A percentile compares a stretch with the other conserved stretches of the same genome.
These are phyloP conservation scores for Diaporthe ampelina DNA, from an alignment of 2,329 filamentous ascomycete species.

Conservation along the genomic window DNA sequence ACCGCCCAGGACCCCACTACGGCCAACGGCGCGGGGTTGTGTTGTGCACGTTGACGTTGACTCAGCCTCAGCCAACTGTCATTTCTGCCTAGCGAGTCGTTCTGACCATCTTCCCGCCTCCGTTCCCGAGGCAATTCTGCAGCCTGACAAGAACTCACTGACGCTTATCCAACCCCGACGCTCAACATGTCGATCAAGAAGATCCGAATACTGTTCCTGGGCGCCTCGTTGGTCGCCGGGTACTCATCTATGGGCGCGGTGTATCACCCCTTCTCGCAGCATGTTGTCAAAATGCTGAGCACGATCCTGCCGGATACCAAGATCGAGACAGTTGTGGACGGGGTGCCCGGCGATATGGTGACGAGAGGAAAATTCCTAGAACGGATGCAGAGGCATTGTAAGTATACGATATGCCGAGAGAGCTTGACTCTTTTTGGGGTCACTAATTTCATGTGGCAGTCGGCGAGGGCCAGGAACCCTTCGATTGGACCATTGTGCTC, in stretches of 20 bases:
- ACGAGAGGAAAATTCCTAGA: conserved; percentile 43
- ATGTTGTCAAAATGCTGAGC: conserved; percentile 36
- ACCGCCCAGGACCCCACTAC: not conserved
- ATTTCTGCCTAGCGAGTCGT: conserved; percentile 8
- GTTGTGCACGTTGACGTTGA: not conserved
- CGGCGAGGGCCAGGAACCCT: conserved; percentile 47
- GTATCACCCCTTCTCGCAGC: conserved; percentile 31
- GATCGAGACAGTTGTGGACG: conserved; percentile 44
- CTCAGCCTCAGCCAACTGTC: conserved; percentile 21
- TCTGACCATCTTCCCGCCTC: not conserved
- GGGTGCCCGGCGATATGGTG: conserved; percentile 47
- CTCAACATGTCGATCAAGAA: conserved; percentile 22
- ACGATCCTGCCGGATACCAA: conserved; percentile 29
- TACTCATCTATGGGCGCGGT: conserved; percentile 34
- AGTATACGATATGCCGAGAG: not conserved
- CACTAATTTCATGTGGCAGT: conserved; percentile 21
- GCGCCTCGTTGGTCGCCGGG: conserved; percentile 37
- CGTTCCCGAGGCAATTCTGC: not conserved
- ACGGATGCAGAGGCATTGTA: conserved; percentile 48
- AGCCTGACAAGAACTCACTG: not conserved
- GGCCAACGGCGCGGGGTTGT: conserved; percentile 16
- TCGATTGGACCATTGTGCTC: conserved; percentile 74
- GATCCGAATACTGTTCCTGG: conserved; percentile 35
- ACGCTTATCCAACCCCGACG: too few species aligned
- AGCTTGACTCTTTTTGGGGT: not conserved